Conservation (phyloP, 371 early-diverging fungal genomes). For the Mucor lusitanicus region DNA sequence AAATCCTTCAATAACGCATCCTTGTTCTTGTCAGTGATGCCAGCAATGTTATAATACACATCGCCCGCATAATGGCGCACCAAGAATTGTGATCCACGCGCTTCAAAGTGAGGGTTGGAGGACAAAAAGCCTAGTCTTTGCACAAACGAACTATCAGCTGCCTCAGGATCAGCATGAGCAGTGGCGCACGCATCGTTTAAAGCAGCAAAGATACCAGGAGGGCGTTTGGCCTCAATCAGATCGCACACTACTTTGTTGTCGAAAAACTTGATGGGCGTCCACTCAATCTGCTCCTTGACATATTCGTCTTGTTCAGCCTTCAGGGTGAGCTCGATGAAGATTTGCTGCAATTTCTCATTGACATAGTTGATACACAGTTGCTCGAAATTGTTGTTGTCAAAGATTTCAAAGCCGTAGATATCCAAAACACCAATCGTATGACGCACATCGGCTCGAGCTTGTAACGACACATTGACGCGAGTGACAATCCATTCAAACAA, state of each 20-base stretch:
- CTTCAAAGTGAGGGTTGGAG: conserved; percentile 79
- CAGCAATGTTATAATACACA: conserved; percentile 90
- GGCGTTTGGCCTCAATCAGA: conserved; percentile 93
- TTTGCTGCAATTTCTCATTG: conserved; percentile 99
- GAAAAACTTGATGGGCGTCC: conserved; percentile 99
- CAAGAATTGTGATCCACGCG: conserved; percentile 75
- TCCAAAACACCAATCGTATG: conserved; percentile 94
- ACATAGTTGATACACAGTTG: conserved; percentile 99
- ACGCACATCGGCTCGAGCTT: conserved; percentile 61
- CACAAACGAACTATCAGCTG: conserved; percentile 86
- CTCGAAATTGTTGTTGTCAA: conserved; percentile 98
- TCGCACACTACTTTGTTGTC: conserved; percentile 98
- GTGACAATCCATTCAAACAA: conserved; percentile 91
- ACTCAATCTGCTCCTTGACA: conserved; percentile 94
- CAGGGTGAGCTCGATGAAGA: conserved; percentile 98
- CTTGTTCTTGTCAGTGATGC: conserved; percentile 99
- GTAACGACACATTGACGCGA: conserved; percentile 80
- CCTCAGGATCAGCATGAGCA: conserved; percentile 85
- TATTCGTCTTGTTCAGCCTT: conserved; percentile 98
- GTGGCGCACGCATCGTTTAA: conserved; percentile 95
- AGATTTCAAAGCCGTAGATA: conserved; percentile 97
- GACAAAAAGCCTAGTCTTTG: conserved; percentile 76
- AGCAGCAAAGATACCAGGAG: conserved; percentile 91
- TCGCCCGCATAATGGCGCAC: conserved; percentile 98
- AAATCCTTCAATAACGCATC: conserved; percentile 94